phyloP scores from a whole-genome alignment of 768 basidiomycete genomes.

The Gymnopilus junonius region DNA sequence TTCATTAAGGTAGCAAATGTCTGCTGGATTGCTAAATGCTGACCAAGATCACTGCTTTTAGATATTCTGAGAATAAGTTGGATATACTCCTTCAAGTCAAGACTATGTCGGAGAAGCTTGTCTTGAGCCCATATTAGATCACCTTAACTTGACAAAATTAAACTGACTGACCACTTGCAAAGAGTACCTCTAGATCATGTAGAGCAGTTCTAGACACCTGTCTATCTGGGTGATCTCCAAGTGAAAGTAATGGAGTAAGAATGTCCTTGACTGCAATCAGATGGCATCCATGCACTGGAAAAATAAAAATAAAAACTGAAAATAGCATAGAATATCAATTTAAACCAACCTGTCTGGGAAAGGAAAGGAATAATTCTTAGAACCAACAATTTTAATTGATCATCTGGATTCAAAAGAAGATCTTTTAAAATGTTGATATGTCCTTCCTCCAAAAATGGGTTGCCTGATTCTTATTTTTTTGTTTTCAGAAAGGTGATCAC shows the following conservation, averaged over 20 bases:
- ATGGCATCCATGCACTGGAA: neutral
- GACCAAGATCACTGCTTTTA: neutral
- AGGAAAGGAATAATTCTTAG: neutral
- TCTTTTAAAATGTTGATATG: neutral
- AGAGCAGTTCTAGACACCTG: conserved; percentile 2
- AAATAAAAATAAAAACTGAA: neutral
- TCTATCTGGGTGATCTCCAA: conserved; percentile 3
- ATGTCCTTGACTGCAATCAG: neutral
- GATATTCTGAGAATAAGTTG: neutral
- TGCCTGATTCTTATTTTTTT: neutral
- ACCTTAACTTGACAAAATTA: neutral
- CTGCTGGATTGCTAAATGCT: neutral
- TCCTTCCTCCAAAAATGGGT: neutral
- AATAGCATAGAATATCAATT: neutral
- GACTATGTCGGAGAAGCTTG: neutral
- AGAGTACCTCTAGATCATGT: neutral
- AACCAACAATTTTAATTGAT: neutral
- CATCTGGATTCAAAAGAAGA: conserved; percentile 4
- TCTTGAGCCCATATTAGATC: too few relatives aligned
- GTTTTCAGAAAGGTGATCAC: neutral
- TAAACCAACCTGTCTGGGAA: neutral
- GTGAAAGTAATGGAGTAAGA: neutral
- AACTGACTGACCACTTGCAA: neutral
- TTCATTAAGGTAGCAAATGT: conserved; percentile 1
- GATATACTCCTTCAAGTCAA: conserved; percentile 1